These are phyloP conservation scores for Ambrosia trifida DNA, from an alignment of 129 eudicot genomes.

Conservation along the genomic window DNA sequence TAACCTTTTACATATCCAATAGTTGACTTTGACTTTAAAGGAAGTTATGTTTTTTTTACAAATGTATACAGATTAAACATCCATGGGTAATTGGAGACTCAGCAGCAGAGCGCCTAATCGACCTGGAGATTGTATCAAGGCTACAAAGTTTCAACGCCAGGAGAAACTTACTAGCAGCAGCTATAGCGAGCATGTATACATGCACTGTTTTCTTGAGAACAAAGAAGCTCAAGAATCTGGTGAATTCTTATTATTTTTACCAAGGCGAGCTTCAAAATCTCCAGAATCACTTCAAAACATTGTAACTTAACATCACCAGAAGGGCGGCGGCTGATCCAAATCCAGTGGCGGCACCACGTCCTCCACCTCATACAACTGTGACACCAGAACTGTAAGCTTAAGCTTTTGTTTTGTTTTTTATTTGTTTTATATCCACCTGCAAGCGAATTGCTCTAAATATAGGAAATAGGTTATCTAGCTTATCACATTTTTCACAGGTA, in stretches of 20 bases:
- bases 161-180: constrained; percentile 79
- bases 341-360: no score
- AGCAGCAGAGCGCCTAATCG: constrained; percentile 67
- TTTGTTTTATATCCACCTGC: no score
- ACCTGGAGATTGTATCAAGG: constrained; percentile 70
- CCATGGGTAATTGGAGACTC: constrained; percentile 83
- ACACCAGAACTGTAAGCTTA: no score
- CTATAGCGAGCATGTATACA: constrained; percentile 77
- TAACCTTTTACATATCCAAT: not conserved
- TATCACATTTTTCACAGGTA: no score
- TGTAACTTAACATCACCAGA: constrained; percentile 40
- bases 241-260: constrained; percentile 74
- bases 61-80: constrained; percentile 52
- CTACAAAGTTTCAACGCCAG: constrained; percentile 74
- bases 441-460: no score
- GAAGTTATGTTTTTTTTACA: not conserved
- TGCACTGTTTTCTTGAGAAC: constrained; percentile 78
- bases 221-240: constrained; percentile 68
- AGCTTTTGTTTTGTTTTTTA: no score
- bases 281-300: constrained; percentile 56
- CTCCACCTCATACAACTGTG: no score
- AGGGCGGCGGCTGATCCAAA: no score
- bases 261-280: constrained; percentile 70
- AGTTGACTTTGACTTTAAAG: constrained; percentile 4
- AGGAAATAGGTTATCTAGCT: no score